Evolutionary conservation across 495 filamentous ascomycete genomes (phyloP).

Genomic region (Pyronema omphalodes): DNA sequence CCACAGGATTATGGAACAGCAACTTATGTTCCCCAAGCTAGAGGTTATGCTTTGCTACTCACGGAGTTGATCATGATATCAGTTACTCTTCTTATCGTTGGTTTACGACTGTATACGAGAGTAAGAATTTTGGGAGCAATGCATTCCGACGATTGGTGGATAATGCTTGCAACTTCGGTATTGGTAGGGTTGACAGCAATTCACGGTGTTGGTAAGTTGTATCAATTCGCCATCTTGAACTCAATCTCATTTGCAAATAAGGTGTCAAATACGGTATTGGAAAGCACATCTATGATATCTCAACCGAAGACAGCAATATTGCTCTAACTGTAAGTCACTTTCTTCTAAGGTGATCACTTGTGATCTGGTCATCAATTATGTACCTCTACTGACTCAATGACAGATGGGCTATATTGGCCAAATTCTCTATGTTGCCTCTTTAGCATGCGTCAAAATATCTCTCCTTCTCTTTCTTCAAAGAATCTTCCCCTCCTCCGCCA

Average conservation of each 20-base stretch:
- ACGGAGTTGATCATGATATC: constrained; percentile 4
- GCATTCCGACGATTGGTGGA: constrained; percentile 5
- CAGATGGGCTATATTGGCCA: constrained; percentile 5
- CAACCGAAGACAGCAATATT: not conserved
- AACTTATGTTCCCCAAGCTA: not conserved
- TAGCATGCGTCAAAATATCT: constrained; percentile 3
- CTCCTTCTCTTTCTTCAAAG: constrained; percentile 1
- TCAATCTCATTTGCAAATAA: not conserved
- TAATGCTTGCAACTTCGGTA: not conserved
- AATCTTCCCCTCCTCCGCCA: not conserved
- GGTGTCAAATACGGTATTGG: constrained; percentile 4
- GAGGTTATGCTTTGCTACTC: constrained; percentile 2
- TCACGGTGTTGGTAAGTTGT: constrained; percentile 3
- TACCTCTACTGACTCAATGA: not conserved
- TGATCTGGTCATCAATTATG: not conserved
- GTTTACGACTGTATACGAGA: constrained; percentile 1
- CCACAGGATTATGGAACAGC: not conserved
- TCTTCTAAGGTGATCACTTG: not conserved
- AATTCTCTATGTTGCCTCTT: constrained; percentile 2
- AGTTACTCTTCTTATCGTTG: constrained; percentile 1
- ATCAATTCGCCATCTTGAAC: not conserved
- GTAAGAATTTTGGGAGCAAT: not conserved
- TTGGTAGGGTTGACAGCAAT: not conserved
- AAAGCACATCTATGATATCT: constrained; percentile 4
- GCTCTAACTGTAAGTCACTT: constrained; percentile 1